phyloP scores from a whole-genome alignment of 352 stramenopile genomes.

The Globisporangium irregulare region DNA sequence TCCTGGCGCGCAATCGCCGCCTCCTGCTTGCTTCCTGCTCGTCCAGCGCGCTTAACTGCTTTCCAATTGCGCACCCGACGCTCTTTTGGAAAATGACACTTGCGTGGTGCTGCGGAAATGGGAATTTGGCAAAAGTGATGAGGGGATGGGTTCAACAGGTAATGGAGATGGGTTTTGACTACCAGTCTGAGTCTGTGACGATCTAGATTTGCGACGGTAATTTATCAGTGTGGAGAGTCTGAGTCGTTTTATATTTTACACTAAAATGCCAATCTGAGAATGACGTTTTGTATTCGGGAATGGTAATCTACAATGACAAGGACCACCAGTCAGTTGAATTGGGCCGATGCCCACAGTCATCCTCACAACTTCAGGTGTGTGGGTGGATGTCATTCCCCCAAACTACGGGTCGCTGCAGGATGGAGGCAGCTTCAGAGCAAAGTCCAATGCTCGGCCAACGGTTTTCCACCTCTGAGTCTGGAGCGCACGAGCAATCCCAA shows the following conservation, averaged over 20 bases:
- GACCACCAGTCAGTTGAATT: too few species aligned
- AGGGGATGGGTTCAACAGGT: neutral
- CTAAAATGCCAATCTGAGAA: neutral
- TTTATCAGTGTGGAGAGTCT: neutral
- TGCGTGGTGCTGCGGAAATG: constrained; percentile 6
- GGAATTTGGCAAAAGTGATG: constrained; percentile 1
- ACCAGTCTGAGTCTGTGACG: neutral
- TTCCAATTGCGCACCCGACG: neutral
- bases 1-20: constrained; percentile 3
- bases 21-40: neutral
- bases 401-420: too few species aligned
- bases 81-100: neutral
- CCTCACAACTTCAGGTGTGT: too few species aligned
- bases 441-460: too few species aligned
- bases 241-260: neutral
- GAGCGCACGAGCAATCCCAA: neutral
- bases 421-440: too few species aligned
- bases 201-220: neutral
- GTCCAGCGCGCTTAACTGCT: constrained; percentile 5
- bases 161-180: neutral
- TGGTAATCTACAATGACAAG: too few species aligned
- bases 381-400: too few species aligned
- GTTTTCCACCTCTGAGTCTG: too few species aligned
- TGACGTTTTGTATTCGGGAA: too few species aligned
- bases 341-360: too few species aligned